Evolutionary conservation across 2,329 filamentous ascomycete species (phyloP), one percentile per base, ranked within the genome.

Genomic region (Aureobasidium zeae): DNA sequence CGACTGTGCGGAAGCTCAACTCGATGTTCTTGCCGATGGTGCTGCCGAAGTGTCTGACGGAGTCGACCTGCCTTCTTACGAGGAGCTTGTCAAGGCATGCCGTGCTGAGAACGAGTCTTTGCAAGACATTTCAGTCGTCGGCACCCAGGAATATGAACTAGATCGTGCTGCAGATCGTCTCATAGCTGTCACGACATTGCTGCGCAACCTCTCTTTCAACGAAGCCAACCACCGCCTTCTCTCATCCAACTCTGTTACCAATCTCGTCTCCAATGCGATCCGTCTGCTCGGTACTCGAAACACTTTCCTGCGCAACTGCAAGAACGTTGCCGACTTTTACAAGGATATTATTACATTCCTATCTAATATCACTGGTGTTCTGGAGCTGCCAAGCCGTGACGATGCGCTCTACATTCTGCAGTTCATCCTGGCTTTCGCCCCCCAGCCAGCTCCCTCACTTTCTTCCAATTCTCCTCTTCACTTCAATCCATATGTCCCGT

Each of bases 311-410:
- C 79, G 86, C 28, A 86, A 80, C 3, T 76, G 91, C 52, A 72
- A 76, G 56, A 94, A 95, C 63, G 91, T 84, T 0, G 69, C 95
- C 52, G 91, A 98, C 62, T 89, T 96, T 55, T 94, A 95, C 85
- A 98, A 98, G 65, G 91, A 98, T 61, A 71, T 87, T 21, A 77
- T 96, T 46, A 81, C 86, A 12, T 79, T 94, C 52, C 70, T 98
- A 44, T 95, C 89, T 45, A 96, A 98, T 61, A 55, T 63, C 48
- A 77, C 93, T 35, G 80, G 87, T 6, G 78, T 84, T 34, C 75
- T 96, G 41, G 82, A 89, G 57, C 70, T 98, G 28, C 83, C 87
- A 1, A 82, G 82, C 15, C 81, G 84, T 50, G 88, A 96, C 57
- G 88, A 96, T 58, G 88, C 88, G 0, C 70, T 86, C 28, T 86